A percentile compares a stretch with the other conserved stretches of the same genome.
phyloP scores from a whole-genome alignment of 2,329 filamentous ascomycete species.

The Hypoxylon sp. region DNA sequence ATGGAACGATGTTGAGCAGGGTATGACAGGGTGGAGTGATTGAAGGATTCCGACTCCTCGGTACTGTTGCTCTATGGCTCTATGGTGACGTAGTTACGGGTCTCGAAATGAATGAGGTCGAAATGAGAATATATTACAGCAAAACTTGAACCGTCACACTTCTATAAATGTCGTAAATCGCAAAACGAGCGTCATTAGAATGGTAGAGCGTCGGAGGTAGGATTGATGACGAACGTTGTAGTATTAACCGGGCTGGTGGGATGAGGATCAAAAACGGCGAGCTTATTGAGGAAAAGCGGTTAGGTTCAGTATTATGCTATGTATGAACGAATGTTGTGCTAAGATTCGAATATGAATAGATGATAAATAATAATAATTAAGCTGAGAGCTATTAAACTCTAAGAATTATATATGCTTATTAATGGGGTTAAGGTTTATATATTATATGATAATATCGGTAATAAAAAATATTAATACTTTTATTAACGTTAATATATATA shows the following conservation, averaged over 20 bases:
- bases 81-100: conserved; percentile 43
- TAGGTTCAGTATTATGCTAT: conserved; percentile 20
- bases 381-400: no score
- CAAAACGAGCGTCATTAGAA: conserved; percentile 31
- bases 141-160: conserved; percentile 15
- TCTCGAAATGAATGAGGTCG: conserved; percentile 25
- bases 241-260: conserved; percentile 40
- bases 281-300: conserved; percentile 37
- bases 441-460: no score
- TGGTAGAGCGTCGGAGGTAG: conserved; percentile 18
- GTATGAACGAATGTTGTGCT: no score
- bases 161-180: conserved; percentile 20
- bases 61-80: conserved; percentile 27
- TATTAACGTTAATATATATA: no score
- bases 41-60: conserved; percentile 35
- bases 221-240: conserved; percentile 41
- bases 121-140: conserved; percentile 24
- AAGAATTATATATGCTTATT: no score
- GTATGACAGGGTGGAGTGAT: conserved; percentile 16
- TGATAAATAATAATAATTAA: no score
- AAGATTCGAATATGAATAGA: no score
- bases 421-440: no score
- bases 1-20: conserved; percentile 21
- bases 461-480: no score
- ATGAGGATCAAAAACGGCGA: conserved; percentile 22